Percentiles rank a stretch among this genome's conserved stretches.
These are phyloP conservation scores for Kurtzmaniella quercitrusa DNA, from an alignment of 1,139 yeast species.

Conservation along the genomic window DNA sequence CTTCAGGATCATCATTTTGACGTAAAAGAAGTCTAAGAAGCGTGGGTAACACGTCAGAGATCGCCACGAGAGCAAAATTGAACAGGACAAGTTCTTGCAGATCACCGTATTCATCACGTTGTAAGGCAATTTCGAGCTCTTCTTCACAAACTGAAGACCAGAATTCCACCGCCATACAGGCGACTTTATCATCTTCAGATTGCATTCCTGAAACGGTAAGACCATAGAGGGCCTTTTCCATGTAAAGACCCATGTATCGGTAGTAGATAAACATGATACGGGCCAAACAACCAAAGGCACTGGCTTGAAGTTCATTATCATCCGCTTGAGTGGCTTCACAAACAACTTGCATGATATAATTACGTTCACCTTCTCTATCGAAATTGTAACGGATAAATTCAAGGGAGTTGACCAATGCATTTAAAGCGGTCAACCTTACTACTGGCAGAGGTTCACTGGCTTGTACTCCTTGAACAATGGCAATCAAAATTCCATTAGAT, in stretches of 20 bases:
- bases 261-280: conserved; percentile 89
- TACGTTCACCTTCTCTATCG: conserved; percentile 90
- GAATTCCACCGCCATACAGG: conserved; percentile 98
- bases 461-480: conserved; percentile 96
- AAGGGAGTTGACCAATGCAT: conserved; percentile 86
- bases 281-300: conserved; percentile 94
- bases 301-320: conserved; percentile 78
- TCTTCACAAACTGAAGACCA: conserved; percentile 98
- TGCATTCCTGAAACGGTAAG: conserved; percentile 92
- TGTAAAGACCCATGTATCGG: conserved; percentile 83
- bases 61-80: conserved; percentile 82
- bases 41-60: conserved; percentile 84
- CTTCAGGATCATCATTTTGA: conserved; percentile 89
- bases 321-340: conserved; percentile 96
- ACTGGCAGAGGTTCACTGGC: conserved; percentile 65
- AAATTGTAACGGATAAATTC: conserved; percentile 87
- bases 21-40: conserved; percentile 72
- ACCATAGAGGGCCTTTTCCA: conserved; percentile 94
- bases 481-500: conserved; percentile 88
- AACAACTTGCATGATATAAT: conserved; percentile 96
- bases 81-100: conserved; percentile 40
- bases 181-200: conserved; percentile 77
- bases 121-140: conserved; percentile 76
- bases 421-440: conserved; percentile 86
- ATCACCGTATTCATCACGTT: conserved; percentile 51